phyloP scores from a whole-genome alignment of 2,329 filamentous ascomycete species.

The Fusarium sp. region DNA sequence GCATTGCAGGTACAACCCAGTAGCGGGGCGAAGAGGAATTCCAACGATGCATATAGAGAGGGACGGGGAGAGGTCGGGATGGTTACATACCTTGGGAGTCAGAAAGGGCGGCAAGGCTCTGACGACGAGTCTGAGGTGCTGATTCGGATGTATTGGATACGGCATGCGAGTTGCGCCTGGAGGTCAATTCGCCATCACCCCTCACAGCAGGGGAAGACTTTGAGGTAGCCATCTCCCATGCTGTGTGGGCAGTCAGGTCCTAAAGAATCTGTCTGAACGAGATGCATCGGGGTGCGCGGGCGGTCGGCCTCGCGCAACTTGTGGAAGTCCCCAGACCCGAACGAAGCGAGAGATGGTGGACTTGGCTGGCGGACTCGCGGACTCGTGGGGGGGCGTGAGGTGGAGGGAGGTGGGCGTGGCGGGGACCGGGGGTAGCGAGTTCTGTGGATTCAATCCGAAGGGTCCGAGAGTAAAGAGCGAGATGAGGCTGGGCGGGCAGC shows the following conservation, averaged over 20 bases:
- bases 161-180: constrained; percentile 42
- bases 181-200: constrained; percentile 45
- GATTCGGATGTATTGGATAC: constrained; percentile 39
- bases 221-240: constrained; percentile 53
- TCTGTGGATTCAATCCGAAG: constrained; percentile 28
- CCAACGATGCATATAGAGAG: background rate
- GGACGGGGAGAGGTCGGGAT: constrained; percentile 8
- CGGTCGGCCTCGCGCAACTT: constrained; percentile 43
- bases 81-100: constrained; percentile 48
- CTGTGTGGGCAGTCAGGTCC: constrained; percentile 43
- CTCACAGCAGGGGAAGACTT: constrained; percentile 43
- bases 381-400: constrained; percentile 32
- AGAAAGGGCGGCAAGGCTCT: constrained; percentile 43
- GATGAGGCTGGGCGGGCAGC: constrained; percentile 29
- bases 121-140: constrained; percentile 35
- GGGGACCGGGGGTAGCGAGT: constrained; percentile 28
- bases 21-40: background rate
- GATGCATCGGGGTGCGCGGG: constrained; percentile 37
- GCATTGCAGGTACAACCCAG: constrained; percentile 1
- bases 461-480: constrained; percentile 35
- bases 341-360: constrained; percentile 33
- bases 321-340: constrained; percentile 39
- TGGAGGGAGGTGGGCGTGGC: constrained; percentile 26
- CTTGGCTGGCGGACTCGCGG: constrained; percentile 36
- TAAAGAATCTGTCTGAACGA: constrained; percentile 38